A percentile compares a stretch with the other conserved stretches of the same genome.
Evolutionary conservation across 768 basidiomycete species (phyloP).

Genomic region (Suillus bovinus): DNA sequence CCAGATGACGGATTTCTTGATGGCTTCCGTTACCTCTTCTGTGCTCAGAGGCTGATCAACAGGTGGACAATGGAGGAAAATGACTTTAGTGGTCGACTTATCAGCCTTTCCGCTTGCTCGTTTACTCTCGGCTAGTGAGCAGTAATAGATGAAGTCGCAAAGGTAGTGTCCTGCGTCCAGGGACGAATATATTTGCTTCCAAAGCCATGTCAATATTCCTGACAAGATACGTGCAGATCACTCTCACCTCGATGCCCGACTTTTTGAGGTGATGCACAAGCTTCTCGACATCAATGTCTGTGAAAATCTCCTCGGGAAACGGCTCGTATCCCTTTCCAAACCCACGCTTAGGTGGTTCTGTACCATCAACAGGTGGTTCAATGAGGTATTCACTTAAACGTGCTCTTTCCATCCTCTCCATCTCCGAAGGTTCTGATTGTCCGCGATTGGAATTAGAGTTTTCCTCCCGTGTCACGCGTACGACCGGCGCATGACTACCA

Average conservation of each 20-base stretch:
- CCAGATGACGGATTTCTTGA: slow-evolving; percentile 63
- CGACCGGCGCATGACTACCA: slow-evolving; percentile 53
- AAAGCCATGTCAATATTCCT: slow-evolving; percentile 9
- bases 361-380: slow-evolving; percentile 25
- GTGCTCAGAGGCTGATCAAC: slow-evolving; percentile 62
- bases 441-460: slow-evolving; percentile 9
- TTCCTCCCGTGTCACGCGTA: slow-evolving; percentile 31
- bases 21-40: slow-evolving; percentile 66
- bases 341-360: slow-evolving; percentile 35
- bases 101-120: slow-evolving; percentile 37
- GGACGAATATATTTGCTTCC: slow-evolving; percentile 67
- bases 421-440: slow-evolving; percentile 24
- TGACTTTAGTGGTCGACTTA: slow-evolving; percentile 41
- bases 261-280: slow-evolving; percentile 38
- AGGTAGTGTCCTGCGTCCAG: slow-evolving; percentile 78
- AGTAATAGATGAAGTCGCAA: slow-evolving; percentile 78
- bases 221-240: slow-evolving; percentile 3
- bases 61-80: slow-evolving; percentile 75
- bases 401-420: slow-evolving; percentile 30
- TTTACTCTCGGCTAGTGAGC: slow-evolving; percentile 69
- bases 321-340: slow-evolving; percentile 38
- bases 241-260: slow-evolving; percentile 33
- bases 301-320: slow-evolving; percentile 38
- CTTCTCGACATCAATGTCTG: slow-evolving; percentile 36
- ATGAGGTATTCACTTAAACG: slow-evolving; percentile 30